Evolutionary conservation across 192 early-diverging fungal genomes (phyloP), one percentile per base, ranked within the genome.

Genomic region (Backusella luteola): DNA sequence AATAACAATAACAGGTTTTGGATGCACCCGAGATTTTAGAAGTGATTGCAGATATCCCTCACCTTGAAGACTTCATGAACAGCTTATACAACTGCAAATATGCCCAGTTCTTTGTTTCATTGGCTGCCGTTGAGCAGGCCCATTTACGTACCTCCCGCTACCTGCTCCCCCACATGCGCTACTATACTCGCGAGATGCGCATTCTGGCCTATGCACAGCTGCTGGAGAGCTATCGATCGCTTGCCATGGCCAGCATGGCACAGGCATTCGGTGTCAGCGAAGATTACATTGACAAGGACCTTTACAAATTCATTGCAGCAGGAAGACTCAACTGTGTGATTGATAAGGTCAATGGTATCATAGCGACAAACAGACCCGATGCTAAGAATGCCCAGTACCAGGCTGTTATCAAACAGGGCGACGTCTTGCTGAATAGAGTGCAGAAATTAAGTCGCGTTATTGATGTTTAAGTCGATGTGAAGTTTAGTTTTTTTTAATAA

Each of bases 361-460:
- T 99, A 21, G 96, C 96, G 78, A 99, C 96, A 23, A 99, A 99
- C 87, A 90, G 98, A 73, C 96, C 97, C 4, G 98, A 99, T 73
- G 91, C 93, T 17, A 99, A 99, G 91, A 99, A 99, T 78, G 95
- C 95, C 19, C 97, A 99, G 85, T 99, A 99, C 85, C 97, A 99
- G 81, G 84, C 89, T 66, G 91, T 92, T 19, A 96, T 99, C 83
- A 99, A 98, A 85, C 94, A 97, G 83, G 97, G 98, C 17, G 98
- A 99, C 81, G 73, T 96, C 72, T 84, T 99, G 68, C 84, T 99
- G 73, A 99, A 95, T 82, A 90, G 95, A 63, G 56, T 99, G 52
- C 98, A 99, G 87, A 99, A 98, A 80, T 87, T 99, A 49, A 93
- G 93, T 52, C 90, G 97, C 42, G 95, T 99, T 71, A 94, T 97